Evolutionary conservation across 2,329 filamentous ascomycete species (phyloP), one percentile per base, ranked within the genome.

Genomic region (Calonectria fujianensis): DNA sequence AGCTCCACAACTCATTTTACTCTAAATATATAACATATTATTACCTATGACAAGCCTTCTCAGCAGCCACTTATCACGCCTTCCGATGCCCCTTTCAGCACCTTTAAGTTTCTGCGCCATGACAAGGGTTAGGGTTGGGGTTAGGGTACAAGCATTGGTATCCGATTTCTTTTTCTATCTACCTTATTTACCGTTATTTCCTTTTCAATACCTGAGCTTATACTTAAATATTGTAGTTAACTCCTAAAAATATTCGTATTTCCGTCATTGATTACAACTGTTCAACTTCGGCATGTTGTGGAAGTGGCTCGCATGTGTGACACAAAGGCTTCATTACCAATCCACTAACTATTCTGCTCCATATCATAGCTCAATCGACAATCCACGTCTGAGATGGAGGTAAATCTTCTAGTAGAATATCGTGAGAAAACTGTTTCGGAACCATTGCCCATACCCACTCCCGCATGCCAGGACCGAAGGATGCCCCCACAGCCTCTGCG

Each of bases 401-500:
- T 29, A 63, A 27, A 13, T 41, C 57, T 24, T 63, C 24, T 9
- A 63, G n/a, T 20, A 63, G 24, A 41, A 63, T 63, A 29, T 63
- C 57, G 9, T 63, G 57, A 27, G 57, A 41, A 63, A 63, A 41
- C 24, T 41, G 35, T 41, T 63, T 63, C 8, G 57, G 57, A 41
- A 63, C 20, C 35, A 63, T 24, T 20, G 35, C 57, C 57, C 57
- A 63, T 31, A 41, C 24, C 13, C 14, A 63, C 14, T 63, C 57
- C 24, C 35, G 41, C 57, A 63, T 63, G 14, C 11, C 57, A 41
- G 57, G 16, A 10, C 57, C 57, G 5, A 41, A 39, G n/a, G 57
- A 41, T 18, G 57, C 37, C 57, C 29, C 57, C 24, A 63, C 57
- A 1, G 57, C 57, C 37, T 41, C 35, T 11, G 37, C 57, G 16